phyloP scores from a whole-genome alignment of 345 rosid genomes.

The Orychophragmus violaceus region DNA sequence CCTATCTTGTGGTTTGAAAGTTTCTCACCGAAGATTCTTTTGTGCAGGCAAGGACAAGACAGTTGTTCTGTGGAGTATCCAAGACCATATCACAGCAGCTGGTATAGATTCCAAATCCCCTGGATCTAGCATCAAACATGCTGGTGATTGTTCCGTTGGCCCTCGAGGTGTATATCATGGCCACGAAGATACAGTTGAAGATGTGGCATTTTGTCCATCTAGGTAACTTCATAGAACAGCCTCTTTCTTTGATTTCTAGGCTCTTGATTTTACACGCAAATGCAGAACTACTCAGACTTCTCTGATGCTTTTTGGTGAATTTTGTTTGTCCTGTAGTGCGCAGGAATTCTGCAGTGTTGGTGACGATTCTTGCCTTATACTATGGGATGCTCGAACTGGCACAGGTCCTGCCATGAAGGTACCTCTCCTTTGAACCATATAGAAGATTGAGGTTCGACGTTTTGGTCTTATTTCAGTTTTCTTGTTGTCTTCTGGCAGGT shows the following conservation, averaged over 20 bases:
- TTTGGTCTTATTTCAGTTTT: not conserved
- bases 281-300: not conserved
- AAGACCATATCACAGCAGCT: conserved; percentile 68
- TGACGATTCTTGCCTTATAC: conserved; percentile 91
- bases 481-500: conserved; percentile 42
- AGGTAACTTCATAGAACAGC: conserved; percentile 42
- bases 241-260: not conserved
- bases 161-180: conserved; percentile 83
- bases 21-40: conserved; percentile 22
- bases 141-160: conserved; percentile 55
- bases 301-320: conserved; percentile 17
- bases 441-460: not conserved
- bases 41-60: conserved; percentile 79
- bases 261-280: not conserved
- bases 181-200: conserved; percentile 92
- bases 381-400: conserved; percentile 93
- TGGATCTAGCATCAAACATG: conserved; percentile 52
- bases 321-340: conserved; percentile 44
- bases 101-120: conserved; percentile 49
- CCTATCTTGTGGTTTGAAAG: not conserved
- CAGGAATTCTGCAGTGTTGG: conserved; percentile 97
- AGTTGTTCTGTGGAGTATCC: conserved; percentile 90
- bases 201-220: conserved; percentile 83
- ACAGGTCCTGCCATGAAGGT: conserved; percentile 70
- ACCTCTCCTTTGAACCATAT: not conserved